Conservation (phyloP, 192 early-diverging fungal genomes). For the Kappamyces sp. region DNA sequence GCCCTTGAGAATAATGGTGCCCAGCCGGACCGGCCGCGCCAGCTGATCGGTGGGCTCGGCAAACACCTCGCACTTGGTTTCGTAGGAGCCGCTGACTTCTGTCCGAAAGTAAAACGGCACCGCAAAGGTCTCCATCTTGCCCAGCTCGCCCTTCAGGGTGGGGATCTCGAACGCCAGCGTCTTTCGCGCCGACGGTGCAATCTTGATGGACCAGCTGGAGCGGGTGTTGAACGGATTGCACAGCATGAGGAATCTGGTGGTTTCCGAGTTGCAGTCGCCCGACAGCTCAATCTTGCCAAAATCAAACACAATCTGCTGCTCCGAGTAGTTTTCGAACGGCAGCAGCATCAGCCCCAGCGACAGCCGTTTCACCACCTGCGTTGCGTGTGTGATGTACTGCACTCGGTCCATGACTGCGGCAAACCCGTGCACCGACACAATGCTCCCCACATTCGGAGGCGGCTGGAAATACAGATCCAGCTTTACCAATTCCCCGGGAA, state of each 20-base stretch:
- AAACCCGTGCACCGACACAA: constrained; percentile 42
- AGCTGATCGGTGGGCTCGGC: constrained; percentile 41
- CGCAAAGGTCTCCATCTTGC: constrained; percentile 37
- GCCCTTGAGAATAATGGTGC: constrained; percentile 40
- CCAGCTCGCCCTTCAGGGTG: constrained; percentile 43
- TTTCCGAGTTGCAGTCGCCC: constrained; percentile 26
- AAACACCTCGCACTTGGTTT: constrained; percentile 41
- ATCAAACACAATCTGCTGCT: constrained; percentile 42
- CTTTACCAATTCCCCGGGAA: constrained; percentile 30
- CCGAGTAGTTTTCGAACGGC: constrained; percentile 24
- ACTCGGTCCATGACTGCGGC: constrained; percentile 34
- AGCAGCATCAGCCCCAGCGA: constrained; percentile 39
- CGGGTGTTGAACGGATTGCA: constrained; percentile 38
- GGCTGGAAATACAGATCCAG: constrained; percentile 47
- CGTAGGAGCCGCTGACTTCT: constrained; percentile 44
- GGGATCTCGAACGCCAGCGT: constrained; percentile 42
- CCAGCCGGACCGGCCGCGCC: constrained; percentile 35
- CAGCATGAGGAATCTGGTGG: constrained; percentile 39
- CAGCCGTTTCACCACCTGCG: constrained; percentile 41
- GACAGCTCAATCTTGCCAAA: constrained; percentile 48
- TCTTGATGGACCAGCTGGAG: constrained; percentile 50
- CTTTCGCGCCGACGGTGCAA: constrained; percentile 26
- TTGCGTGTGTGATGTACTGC: constrained; percentile 38
- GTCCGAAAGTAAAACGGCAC: constrained; percentile 44
- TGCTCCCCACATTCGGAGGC: constrained; percentile 33